Percentiles rank a stretch among this genome's conserved stretches.
These are phyloP conservation scores for Porphyra umbilicalis DNA, from an alignment of 31 red algal species.

Conservation along the genomic window DNA sequence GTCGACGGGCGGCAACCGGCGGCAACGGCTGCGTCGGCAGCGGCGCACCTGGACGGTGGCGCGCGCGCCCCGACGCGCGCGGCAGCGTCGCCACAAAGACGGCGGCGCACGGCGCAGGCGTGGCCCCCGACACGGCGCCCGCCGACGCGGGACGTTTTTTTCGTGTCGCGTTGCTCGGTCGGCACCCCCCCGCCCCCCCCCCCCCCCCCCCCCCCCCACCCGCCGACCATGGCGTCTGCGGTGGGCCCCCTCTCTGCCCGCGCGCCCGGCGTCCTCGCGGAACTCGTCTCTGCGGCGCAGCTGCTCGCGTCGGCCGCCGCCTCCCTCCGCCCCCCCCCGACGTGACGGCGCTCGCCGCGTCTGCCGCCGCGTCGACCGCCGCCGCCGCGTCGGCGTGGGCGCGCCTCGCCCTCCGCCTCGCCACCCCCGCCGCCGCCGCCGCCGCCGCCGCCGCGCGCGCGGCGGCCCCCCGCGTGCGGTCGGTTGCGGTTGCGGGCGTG, in stretches of 20 bases:
- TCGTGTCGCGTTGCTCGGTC: too few species aligned
- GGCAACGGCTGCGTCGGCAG: too few species aligned
- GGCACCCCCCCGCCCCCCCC: too few species aligned
- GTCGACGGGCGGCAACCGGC: too few species aligned
- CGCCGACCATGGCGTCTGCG: too few species aligned
- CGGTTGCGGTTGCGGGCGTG: background rate
- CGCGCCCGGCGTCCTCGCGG: background rate
- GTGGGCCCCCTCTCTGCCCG: background rate
- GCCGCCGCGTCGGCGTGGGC: background rate
- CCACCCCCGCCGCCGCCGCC: background rate
- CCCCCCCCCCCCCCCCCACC: too few species aligned
- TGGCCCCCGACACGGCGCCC: too few species aligned
- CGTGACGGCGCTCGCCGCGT: background rate
- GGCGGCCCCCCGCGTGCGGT: background rate
- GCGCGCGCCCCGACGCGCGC: too few species aligned
- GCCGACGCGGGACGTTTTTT: too few species aligned
- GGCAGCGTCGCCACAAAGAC: too few species aligned
- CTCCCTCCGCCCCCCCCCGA: background rate
- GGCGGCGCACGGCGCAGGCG: too few species aligned
- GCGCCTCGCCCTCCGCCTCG: background rate
- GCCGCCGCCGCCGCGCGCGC: background rate
- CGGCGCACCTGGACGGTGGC: too few species aligned
- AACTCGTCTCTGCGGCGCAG: background rate
- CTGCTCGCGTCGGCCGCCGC: background rate
- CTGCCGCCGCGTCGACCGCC: background rate